Base-by-base conservation (phyloP, 2,329 filamentous ascomycete genomes). In the Huntiella abstrusa region DNA sequence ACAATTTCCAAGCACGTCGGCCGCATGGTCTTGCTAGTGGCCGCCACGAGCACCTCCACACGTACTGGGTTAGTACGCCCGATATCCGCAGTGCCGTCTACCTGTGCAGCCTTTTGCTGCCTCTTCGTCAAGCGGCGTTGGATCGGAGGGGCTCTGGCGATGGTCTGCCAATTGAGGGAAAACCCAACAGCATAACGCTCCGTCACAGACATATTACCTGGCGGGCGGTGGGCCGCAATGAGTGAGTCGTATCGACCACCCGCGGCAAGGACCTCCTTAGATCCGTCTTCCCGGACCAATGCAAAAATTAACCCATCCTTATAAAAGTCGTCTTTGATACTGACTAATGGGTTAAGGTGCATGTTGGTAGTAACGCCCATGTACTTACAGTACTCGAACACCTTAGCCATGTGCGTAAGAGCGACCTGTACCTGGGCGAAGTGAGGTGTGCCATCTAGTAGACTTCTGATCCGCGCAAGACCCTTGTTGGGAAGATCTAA, bases 171-270 rank as follows among this genome's bases (percentile, higher is more conserved):
- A 17, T 83, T 83, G 36, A 96, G 66, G 56, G 86, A 92, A 57
- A 96, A 88, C 1, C 92, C 91, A 8, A 96, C 91, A 4, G 85
- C 88, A 57, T 92, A 84, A 15, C 76, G 75, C 54, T 79, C 76
- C 47, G 74, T 69, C 38, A 72, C 66, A 48, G 71, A 72, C 17
- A 68, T 70, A 36, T 75, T 68, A 37, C 77, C 72, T 52, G 77
- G 80, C 4, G 83, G 82, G 6, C 79, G 74, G 56, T 92, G 83
- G 51, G 92, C 83, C 57, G 78, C 77, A 52, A 98, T 88, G 15
- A 98, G 65, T 41, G 77, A 76, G 58, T 98, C 92, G 58, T 98
- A 98, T 42, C 91, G 76, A 2, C 91, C 91, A 43, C 92, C 91
- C 32, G 87, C 91, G 4, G 88, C 91, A 56, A 96, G 85, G 0